A percentile compares a stretch with the other conserved stretches of the same genome.
These are phyloP conservation scores for Dipodascopsis uninucleata DNA, from an alignment of 805 yeast genomes.

Conservation along the genomic window DNA sequence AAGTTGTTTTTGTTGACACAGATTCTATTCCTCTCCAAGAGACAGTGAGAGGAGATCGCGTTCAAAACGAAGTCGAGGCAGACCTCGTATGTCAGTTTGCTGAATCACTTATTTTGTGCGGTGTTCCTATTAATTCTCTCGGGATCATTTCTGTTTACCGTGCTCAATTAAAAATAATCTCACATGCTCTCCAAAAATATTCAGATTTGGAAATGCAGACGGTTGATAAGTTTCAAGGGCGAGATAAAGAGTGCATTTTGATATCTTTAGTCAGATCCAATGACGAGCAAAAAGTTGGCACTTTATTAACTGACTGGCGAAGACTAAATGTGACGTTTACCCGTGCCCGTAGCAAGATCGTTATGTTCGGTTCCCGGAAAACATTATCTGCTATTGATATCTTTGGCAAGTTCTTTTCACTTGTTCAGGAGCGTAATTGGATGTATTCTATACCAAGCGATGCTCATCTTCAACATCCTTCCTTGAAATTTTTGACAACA, in stretches of 20 bases:
- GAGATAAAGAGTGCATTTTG: slow-evolving; percentile 88
- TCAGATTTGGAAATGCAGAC: slow-evolving; percentile 72
- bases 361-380: slow-evolving; percentile 72
- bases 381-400: slow-evolving; percentile 55
- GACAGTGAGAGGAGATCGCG: slow-evolving; percentile 55
- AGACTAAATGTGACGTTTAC: slow-evolving; percentile 93
- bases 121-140: slow-evolving; percentile 55
- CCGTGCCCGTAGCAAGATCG: slow-evolving; percentile 76
- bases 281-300: slow-evolving; percentile 61
- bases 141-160: slow-evolving; percentile 90
- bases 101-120: slow-evolving; percentile 53
- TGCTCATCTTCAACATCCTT: slow-evolving; percentile 18
- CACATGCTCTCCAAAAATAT: slow-evolving; percentile 34
- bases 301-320: slow-evolving; percentile 80
- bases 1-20: slow-evolving; percentile 77
- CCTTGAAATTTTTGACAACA: slow-evolving; percentile 1
- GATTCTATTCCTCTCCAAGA: slow-evolving; percentile 63
- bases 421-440: slow-evolving; percentile 62
- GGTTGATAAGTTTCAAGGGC: slow-evolving; percentile 93
- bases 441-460: slow-evolving; percentile 49
- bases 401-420: slow-evolving; percentile 55
- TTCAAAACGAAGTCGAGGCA: slow-evolving; percentile 73
- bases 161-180: slow-evolving; percentile 63
- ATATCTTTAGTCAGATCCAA: slow-evolving; percentile 88
- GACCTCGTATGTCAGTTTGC: slow-evolving; percentile 59